Percentiles rank a stretch among this genome's conserved stretches.
These are phyloP conservation scores for Xylariaceae sp. DNA, from an alignment of 2,329 filamentous ascomycete species.

Conservation along the genomic window DNA sequence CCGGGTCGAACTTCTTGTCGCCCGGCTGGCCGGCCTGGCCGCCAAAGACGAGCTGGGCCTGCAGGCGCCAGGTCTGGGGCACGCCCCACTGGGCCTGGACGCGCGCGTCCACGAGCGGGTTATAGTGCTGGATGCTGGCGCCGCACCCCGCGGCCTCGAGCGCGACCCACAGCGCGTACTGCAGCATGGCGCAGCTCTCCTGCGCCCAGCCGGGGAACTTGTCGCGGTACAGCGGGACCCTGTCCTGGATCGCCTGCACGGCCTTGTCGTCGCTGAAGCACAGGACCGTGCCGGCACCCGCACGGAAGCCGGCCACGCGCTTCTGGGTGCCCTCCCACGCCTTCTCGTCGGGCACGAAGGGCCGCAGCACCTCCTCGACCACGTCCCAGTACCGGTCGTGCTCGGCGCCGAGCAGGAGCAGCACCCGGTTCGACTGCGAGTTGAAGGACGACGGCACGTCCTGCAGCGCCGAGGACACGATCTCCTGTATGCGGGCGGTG, in stretches of 20 bases:
- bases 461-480: constrained; percentile 56
- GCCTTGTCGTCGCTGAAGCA: constrained; percentile 76
- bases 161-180: constrained; percentile 73
- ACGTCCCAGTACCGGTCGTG: constrained; percentile 87
- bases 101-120: constrained; percentile 71
- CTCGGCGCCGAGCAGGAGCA: constrained; percentile 73
- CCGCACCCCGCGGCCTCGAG: constrained; percentile 79
- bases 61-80: constrained; percentile 65
- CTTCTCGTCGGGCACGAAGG: constrained; percentile 57
- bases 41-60: constrained; percentile 81
- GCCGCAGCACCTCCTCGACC: constrained; percentile 55
- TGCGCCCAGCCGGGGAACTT: constrained; percentile 70
- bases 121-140: constrained; percentile 90
- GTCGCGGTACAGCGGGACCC: constrained; percentile 68
- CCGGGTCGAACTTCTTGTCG: constrained; percentile 56
- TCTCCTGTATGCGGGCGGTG: constrained; percentile 53
- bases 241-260: constrained; percentile 58
- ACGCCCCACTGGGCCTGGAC: constrained; percentile 63
- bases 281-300: constrained; percentile 71
- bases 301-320: constrained; percentile 50
- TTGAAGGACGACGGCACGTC: constrained; percentile 81
- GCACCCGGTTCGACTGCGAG: constrained; percentile 70
- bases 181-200: constrained; percentile 75
- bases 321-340: constrained; percentile 45
- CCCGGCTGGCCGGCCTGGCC: constrained; percentile 47